These are phyloP conservation scores for Ustilago loliicola DNA, from an alignment of 1,284 basidiomycete genomes.

Conservation along the genomic window DNA sequence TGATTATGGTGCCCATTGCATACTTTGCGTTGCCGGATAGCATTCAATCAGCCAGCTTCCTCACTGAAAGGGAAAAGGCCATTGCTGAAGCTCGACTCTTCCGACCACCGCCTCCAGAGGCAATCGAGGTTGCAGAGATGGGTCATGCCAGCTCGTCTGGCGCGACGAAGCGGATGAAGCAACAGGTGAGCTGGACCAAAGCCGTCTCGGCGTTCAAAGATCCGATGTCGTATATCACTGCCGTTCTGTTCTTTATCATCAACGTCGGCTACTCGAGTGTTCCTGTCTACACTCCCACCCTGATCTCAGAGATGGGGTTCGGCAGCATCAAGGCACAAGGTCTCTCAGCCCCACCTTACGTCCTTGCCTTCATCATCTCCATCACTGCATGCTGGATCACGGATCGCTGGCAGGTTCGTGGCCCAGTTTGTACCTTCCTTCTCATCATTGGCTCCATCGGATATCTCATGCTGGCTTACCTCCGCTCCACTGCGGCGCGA, in stretches of 20 bases:
- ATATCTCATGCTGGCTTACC: slow-evolving; percentile 62
- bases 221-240: slow-evolving; percentile 57
- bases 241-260: slow-evolving; percentile 59
- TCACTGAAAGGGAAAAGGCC: slow-evolving; percentile 53
- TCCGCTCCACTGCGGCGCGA: slow-evolving; percentile 34
- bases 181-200: slow-evolving; percentile 33
- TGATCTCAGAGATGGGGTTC: slow-evolving; percentile 64
- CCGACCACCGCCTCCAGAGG: slow-evolving; percentile 32
- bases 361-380: slow-evolving; percentile 59
- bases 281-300: slow-evolving; percentile 66
- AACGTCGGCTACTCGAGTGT: slow-evolving; percentile 65
- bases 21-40: slow-evolving; percentile 61
- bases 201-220: slow-evolving; percentile 52
- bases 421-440: slow-evolving; percentile 54
- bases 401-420: slow-evolving; percentile 56
- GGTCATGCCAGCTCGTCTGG: not conserved
- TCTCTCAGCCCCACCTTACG: slow-evolving; percentile 58
- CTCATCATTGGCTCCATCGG: slow-evolving; percentile 53
- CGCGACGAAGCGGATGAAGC: slow-evolving; percentile 5
- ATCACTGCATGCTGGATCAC: slow-evolving; percentile 38
- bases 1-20: slow-evolving; percentile 56
- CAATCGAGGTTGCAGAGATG: not conserved
- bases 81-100: slow-evolving; percentile 61
- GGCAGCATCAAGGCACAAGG: slow-evolving; percentile 56
- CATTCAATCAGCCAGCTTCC: slow-evolving; percentile 55